These are phyloP conservation scores for Antitrichia curtipendula DNA, from an alignment of 225 moss, liverwort and hornwort species.

Conservation along the genomic window DNA sequence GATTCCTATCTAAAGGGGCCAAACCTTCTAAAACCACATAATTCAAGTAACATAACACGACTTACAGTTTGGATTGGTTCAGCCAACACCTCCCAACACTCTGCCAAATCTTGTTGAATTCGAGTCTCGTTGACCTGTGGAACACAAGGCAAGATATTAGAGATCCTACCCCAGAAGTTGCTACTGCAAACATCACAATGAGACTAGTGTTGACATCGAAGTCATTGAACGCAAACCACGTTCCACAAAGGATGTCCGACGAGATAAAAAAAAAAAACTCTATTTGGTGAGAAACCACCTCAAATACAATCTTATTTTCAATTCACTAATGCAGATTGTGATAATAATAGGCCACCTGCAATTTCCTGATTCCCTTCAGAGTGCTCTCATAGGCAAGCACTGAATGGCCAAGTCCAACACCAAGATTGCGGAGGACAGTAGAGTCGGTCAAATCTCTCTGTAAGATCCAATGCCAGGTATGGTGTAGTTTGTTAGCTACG, in stretches of 20 bases:
- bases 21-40: not conserved
- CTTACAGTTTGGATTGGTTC: conserved; percentile 92
- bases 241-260: not conserved
- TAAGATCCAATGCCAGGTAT: not conserved
- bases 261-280: not conserved
- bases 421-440: conserved; percentile 78
- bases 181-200: not conserved
- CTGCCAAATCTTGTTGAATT: conserved; percentile 53
- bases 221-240: not conserved
- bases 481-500: not conserved
- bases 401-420: conserved; percentile 74
- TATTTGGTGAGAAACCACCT: not conserved
- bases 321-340: not conserved
- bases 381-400: conserved; percentile 85
- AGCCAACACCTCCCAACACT: conserved; percentile 81
- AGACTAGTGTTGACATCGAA: not conserved
- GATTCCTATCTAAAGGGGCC: not conserved
- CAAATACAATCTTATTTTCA: not conserved
- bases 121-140: conserved; percentile 60
- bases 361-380: conserved; percentile 62
- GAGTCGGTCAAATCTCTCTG: conserved; percentile 87
- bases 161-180: not conserved
- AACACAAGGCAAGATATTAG: not conserved
- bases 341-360: conserved; percentile 29
- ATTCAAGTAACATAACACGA: not conserved